Base-by-base conservation (phyloP, 2,329 filamentous ascomycete genomes). In the Plenodomus tracheiphilus region DNA sequence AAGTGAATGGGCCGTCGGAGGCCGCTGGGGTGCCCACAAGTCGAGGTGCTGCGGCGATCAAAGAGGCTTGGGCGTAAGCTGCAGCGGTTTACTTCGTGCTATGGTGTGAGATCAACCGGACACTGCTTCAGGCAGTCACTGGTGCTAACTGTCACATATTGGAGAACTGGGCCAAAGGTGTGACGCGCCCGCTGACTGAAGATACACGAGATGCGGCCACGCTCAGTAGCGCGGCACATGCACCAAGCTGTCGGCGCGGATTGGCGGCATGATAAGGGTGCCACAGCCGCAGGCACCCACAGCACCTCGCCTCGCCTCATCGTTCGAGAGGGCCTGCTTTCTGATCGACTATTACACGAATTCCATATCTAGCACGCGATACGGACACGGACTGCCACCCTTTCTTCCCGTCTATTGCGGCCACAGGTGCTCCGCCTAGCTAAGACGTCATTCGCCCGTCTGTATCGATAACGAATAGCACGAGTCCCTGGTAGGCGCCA, bases 111-210 rank as follows among this genome's bases (percentile, higher is more conserved):
- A 44, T 51, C 41, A 51, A 43, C 44, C 40, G 48, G 49, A 49
- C 46, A 55, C 67, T 68, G 68, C 68, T 61, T 57, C 46, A 52
- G 65, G 66, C 66, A 68, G 64, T 64, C 51, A 54, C 53, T 47
- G 38, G 44, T 15, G 39, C 35, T 59, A 42, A 51, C 47, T 39
- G 56, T 70, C 64, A 69, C 66, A 70, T 70, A 65, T 56, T 66
- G 65, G 54, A 56, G 41, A 47, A 58, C 57, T 63, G 55, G 56
- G 57, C 59, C 43, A 57, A 55, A 56, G 57, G 47, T 61, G 56
- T 59, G 59, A 66, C 61, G 59, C 60, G 60, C 61, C 35, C 16
- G 35, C 35, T 69, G 65, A 60, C 54, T 52, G 28, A 32, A 32
- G 28, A 15, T 32, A 51, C 52, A 59, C 55, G 47, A 56, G 53